phyloP scores from a whole-genome alignment of 306 rosid genomes.

The Glycyrrhiza uralensis region DNA sequence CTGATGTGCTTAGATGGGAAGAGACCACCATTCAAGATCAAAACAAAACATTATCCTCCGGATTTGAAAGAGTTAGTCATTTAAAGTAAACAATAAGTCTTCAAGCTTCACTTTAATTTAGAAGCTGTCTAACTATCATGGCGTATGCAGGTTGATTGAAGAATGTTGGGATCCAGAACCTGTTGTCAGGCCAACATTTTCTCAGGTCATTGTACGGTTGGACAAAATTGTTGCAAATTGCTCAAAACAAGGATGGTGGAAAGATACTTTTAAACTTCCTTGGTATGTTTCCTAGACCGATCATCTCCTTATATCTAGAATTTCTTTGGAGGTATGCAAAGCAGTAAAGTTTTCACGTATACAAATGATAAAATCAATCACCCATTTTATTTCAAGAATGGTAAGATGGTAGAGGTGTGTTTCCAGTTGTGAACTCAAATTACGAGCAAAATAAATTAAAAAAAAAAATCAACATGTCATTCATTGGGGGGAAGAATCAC shows the following conservation, averaged over 20 bases:
- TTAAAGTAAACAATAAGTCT: slow-evolving; percentile 4
- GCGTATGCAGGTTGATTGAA: slow-evolving; percentile 73
- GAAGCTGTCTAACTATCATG: slow-evolving; percentile 32
- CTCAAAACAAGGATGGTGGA: slow-evolving; percentile 99
- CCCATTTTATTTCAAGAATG: neutral
- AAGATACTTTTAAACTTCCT: slow-evolving; percentile 94
- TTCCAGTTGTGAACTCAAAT: neutral
- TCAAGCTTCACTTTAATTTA: slow-evolving; percentile 7
- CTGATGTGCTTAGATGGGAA: slow-evolving; percentile 70
- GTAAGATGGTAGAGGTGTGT: neutral
- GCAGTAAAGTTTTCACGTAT: neutral
- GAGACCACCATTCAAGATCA: slow-evolving; percentile 77
- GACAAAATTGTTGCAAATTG: slow-evolving; percentile 76
- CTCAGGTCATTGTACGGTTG: slow-evolving; percentile 73
- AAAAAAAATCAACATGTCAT: neutral
- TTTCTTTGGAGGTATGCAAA: slow-evolving; percentile 15
- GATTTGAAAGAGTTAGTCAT: slow-evolving; percentile 81
- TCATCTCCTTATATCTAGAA: neutral
- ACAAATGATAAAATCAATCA: slow-evolving; percentile 16
- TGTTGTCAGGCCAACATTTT: slow-evolving; percentile 84
- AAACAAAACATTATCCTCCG: slow-evolving; percentile 83
- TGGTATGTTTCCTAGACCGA: slow-evolving; percentile 58
- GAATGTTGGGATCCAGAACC: slow-evolving; percentile 93
- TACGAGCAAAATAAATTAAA: neutral
- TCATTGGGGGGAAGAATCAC: neutral